These are phyloP conservation scores for Microcyclospora tardicrescens DNA, from an alignment of 2,329 filamentous ascomycete genomes.

Conservation along the genomic window DNA sequence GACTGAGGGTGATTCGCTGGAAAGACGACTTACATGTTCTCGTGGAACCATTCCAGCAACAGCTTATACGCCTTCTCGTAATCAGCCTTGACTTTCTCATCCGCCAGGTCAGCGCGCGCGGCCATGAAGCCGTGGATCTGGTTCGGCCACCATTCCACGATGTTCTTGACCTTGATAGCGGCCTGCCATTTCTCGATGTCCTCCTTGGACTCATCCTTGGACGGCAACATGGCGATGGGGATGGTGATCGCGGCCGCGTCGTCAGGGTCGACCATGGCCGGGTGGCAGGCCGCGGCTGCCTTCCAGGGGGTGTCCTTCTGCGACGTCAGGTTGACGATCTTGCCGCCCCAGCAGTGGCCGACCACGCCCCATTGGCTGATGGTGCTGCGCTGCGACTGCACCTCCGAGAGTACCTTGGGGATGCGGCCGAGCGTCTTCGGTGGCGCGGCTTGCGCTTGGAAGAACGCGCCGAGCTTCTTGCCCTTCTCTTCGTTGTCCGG, in stretches of 20 bases:
- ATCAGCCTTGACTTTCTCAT: conserved; percentile 35
- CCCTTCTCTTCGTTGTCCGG: conserved; percentile 36
- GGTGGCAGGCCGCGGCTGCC: conserved; percentile 43
- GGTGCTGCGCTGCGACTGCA: conserved; percentile 33
- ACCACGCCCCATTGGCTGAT: conserved; percentile 47
- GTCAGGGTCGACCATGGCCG: conserved; percentile 47
- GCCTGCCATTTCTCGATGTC: conserved; percentile 38
- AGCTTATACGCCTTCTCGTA: conserved; percentile 39
- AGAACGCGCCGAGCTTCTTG: conserved; percentile 45
- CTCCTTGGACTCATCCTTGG: conserved; percentile 42
- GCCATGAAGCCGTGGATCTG: conserved; percentile 27
- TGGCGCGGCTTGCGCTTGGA: conserved; percentile 44
- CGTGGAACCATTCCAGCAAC: conserved; percentile 39
- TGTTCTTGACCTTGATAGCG: conserved; percentile 33
- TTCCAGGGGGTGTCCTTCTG: conserved; percentile 42
- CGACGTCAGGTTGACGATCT: conserved; percentile 44
- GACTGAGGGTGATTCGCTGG: too few relatives aligned
- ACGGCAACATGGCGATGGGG: conserved; percentile 45
- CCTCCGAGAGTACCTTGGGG: conserved; percentile 41
- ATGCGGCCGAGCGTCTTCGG: conserved; percentile 44
- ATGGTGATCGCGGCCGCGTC: conserved; percentile 44
- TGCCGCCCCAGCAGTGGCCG: conserved; percentile 44
- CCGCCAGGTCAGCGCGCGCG: conserved; percentile 30
- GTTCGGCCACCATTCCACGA: conserved; percentile 36
- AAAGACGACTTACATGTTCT: conserved; percentile 35